Evolutionary conservation across 495 filamentous ascomycete genomes (phyloP), one percentile per base, ranked within the genome.

Genomic region (Aspergillus olivimuriae): DNA sequence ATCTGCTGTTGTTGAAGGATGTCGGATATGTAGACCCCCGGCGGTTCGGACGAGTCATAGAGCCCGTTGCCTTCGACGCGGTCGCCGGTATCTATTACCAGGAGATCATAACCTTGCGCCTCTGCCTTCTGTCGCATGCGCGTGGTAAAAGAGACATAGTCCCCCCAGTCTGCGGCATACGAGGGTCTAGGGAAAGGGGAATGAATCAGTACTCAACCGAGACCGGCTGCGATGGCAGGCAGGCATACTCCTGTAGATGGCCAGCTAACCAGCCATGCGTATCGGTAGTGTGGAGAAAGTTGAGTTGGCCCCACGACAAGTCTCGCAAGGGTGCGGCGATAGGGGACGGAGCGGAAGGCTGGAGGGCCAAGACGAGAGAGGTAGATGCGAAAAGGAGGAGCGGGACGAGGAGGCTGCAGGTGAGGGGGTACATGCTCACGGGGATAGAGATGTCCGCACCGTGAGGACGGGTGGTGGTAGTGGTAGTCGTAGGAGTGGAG

Each of bases 201-300:
- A 30, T 26, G 15, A 1, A 51, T 56, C 26, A 56, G 53, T 17
- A 36, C 26, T 9, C 26, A 28, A 22, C 21, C 17, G 24, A 10
- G 12, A 33, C 24, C 4, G 31, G 18, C 4, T n/a, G 6, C 15
- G 18, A 11, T 34, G 22, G 21, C 15, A 42, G 19, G 26, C 20
- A 15, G 32, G 46, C 69, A 69, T 70, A 85, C 81, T 98, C 92
- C 66, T 87, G 83, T 5, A 97, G 68, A 75, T 98, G 92, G 18
- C 92, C 92, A 7, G 78, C 89, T 52, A 91, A 81, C 92, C 92
- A 98, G 52, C 94, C 89, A 70, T 98, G 92, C 15, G 84, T 91
- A 66, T 95, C 86, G 15, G 90, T 95, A 0, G 90, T 95, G 53
- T 94, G 87, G 12, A 98, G 70, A 64, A 98, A 89, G 68, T 97